Conservation (phyloP, 192 early-diverging fungal species). For the Linnemannia exigua region DNA sequence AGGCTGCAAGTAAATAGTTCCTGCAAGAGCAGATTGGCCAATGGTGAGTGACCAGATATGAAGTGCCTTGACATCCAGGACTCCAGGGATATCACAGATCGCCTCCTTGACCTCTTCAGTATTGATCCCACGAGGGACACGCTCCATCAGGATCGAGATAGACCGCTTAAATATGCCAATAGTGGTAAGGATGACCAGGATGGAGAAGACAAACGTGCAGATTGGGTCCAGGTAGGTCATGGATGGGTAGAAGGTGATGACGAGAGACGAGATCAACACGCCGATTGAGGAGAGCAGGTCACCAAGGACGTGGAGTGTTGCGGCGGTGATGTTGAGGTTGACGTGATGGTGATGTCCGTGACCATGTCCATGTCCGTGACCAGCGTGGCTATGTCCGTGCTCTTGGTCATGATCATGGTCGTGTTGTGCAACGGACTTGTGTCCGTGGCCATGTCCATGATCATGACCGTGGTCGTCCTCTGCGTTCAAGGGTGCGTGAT, state of each 20-base stretch:
- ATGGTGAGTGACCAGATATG: slow-evolving; percentile 75
- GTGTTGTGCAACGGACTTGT: slow-evolving; percentile 2
- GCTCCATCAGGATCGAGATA: slow-evolving; percentile 82
- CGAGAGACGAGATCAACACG: slow-evolving; percentile 81
- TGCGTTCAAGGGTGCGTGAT: slow-evolving; percentile 14
- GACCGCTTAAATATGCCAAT: slow-evolving; percentile 74
- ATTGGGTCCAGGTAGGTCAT: slow-evolving; percentile 80
- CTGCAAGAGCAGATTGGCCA: slow-evolving; percentile 61
- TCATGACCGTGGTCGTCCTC: slow-evolving; percentile 25
- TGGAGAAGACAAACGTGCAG: slow-evolving; percentile 87
- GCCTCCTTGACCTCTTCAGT: slow-evolving; percentile 58
- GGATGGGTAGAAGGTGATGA: slow-evolving; percentile 72
- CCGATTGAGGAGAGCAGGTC: slow-evolving; percentile 87
- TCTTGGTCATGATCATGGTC: slow-evolving; percentile 27
- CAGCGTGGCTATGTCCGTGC: slow-evolving; percentile 57
- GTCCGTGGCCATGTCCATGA: slow-evolving; percentile 15
- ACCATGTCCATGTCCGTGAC: slow-evolving; percentile 27
- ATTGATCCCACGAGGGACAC: slow-evolving; percentile 67
- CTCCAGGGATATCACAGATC: slow-evolving; percentile 63
- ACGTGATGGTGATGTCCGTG: slow-evolving; percentile 59
- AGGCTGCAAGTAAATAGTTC: slow-evolving; percentile 37
- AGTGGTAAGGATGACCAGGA: slow-evolving; percentile 81
- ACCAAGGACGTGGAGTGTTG: slow-evolving; percentile 84
- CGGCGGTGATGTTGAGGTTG: slow-evolving; percentile 80
- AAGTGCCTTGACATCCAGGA: slow-evolving; percentile 70